phyloP scores from a whole-genome alignment of 768 basidiomycete genomes.

The Mycena polygramma region DNA sequence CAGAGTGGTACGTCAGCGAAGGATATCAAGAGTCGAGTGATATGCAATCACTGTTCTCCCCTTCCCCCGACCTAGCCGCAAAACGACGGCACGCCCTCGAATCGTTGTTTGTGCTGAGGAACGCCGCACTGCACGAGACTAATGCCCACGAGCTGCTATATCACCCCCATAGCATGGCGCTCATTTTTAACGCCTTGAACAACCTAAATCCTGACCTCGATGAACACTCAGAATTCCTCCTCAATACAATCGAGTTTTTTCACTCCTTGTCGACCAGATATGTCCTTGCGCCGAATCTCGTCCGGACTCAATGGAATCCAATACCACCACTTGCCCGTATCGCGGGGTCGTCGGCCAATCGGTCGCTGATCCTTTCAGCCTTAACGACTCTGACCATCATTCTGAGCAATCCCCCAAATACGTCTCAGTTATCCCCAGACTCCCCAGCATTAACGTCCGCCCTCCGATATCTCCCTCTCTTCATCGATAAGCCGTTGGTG shows the following conservation, averaged over 20 bases:
- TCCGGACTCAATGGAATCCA: conserved; percentile 58
- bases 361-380: conserved; percentile 79
- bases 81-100: conserved; percentile 86
- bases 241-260: conserved; percentile 79
- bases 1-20: conserved; percentile 82
- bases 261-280: conserved; percentile 69
- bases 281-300: conserved; percentile 48
- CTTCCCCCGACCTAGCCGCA: conserved; percentile 61
- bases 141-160: conserved; percentile 73
- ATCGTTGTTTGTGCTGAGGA: conserved; percentile 89
- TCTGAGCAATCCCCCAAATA: conserved; percentile 72
- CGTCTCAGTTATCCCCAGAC: conserved; percentile 61
- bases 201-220: conserved; percentile 73
- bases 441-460: conserved; percentile 74
- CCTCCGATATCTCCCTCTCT: conserved; percentile 80
- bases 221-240: conserved; percentile 77
- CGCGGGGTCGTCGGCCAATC: conserved; percentile 71
- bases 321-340: conserved; percentile 69
- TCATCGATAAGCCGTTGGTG: conserved; percentile 75
- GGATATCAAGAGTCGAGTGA: conserved; percentile 65
- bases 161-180: conserved; percentile 71
- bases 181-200: conserved; percentile 76
- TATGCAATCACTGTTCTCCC: conserved; percentile 65
- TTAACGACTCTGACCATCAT: conserved; percentile 72
- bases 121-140: conserved; percentile 77